Percentiles rank a stretch among this genome's conserved stretches.
phyloP scores from a whole-genome alignment of 2,329 filamentous ascomycete species.

The Taxawa tesnikishii region DNA sequence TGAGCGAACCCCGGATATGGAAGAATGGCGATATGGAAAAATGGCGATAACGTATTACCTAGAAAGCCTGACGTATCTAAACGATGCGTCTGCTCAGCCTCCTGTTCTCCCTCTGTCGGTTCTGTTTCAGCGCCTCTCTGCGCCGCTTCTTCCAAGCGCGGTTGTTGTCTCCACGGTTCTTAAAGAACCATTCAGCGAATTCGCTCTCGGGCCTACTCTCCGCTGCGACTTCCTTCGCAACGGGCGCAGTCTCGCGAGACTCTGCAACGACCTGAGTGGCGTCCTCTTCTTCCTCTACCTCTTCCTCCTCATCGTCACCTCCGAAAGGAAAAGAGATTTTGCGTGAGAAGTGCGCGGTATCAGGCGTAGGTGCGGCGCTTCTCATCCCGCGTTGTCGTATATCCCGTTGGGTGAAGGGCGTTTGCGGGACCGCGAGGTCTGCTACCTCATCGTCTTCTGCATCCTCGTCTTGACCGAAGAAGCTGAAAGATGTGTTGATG shows the following conservation, averaged over 20 bases:
- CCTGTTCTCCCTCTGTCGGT: constrained; percentile 47
- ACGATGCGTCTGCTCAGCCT: constrained; percentile 27
- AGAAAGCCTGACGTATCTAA: too few relatives aligned
- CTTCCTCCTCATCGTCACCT: constrained; percentile 34
- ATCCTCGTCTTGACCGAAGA: constrained; percentile 43
- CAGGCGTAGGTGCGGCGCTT: constrained; percentile 87
- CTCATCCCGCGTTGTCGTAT: constrained; percentile 62
- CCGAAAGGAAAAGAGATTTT: constrained; percentile 43
- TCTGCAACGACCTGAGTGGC: constrained; percentile 14
- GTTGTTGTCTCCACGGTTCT: constrained; percentile 35
- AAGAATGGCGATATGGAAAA: too few relatives aligned
- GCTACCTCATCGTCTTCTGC: constrained; percentile 27
- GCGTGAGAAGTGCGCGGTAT: constrained; percentile 68
- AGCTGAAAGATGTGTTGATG: constrained; percentile 57
- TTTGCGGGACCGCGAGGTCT: constrained; percentile 46
- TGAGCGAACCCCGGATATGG: not conserved
- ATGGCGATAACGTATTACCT: too few relatives aligned
- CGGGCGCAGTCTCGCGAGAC: constrained; percentile 14
- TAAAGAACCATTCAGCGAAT: constrained; percentile 51
- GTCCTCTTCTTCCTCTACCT: constrained; percentile 27
- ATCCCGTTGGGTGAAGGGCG: constrained; percentile 72
- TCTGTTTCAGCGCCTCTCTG: constrained; percentile 47
- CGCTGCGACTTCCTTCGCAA: constrained; percentile 1
- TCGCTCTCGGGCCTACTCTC: constrained; percentile 34
- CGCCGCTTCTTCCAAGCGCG: constrained; percentile 42